Evolutionary conservation across 495 filamentous ascomycete genomes (phyloP).

Genomic region (Staphylotrichum longicolle): DNA sequence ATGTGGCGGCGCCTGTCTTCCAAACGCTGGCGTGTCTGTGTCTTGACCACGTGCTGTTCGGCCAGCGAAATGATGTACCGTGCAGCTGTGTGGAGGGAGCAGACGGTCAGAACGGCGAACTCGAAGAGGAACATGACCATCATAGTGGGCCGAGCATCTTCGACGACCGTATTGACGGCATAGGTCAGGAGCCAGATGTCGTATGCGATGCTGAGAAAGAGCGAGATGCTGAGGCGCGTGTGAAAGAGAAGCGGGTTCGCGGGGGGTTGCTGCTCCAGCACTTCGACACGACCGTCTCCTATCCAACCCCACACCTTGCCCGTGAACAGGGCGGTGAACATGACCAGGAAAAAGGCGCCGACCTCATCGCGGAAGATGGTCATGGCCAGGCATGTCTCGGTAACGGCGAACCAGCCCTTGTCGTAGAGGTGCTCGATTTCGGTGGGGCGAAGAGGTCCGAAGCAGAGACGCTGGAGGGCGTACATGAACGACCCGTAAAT

Average conservation of each 20-base stretch:
- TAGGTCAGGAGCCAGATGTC: slow-evolving; percentile 76
- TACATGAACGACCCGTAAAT: slow-evolving; percentile 73
- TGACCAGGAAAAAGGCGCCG: slow-evolving; percentile 88
- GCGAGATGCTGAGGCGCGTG: slow-evolving; percentile 70
- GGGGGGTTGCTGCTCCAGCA: slow-evolving; percentile 92
- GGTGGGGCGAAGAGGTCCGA: slow-evolving; percentile 85
- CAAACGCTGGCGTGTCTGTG: slow-evolving; percentile 63
- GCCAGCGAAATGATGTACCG: slow-evolving; percentile 78
- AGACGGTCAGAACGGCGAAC: slow-evolving; percentile 80
- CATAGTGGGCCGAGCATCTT: slow-evolving; percentile 87
- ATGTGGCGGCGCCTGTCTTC: slow-evolving; percentile 59
- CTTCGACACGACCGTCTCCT: slow-evolving; percentile 88
- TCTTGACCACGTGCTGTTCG: slow-evolving; percentile 70
- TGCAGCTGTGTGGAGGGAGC: slow-evolving; percentile 71
- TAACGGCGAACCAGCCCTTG: slow-evolving; percentile 95
- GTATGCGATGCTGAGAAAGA: slow-evolving; percentile 73
- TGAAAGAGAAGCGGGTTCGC: slow-evolving; percentile 90
- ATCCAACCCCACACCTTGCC: slow-evolving; percentile 99
- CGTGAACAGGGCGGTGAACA: slow-evolving; percentile 89
- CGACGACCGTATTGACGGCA: slow-evolving; percentile 74
- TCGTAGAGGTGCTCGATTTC: slow-evolving; percentile 97
- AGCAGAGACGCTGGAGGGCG: slow-evolving; percentile 84
- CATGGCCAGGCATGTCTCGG: slow-evolving; percentile 96
- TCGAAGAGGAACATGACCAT: slow-evolving; percentile 99
- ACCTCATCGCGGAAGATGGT: slow-evolving; percentile 97